Base-by-base conservation (phyloP, 768 basidiomycete genomes). In the Leccinum truebloodii region DNA sequence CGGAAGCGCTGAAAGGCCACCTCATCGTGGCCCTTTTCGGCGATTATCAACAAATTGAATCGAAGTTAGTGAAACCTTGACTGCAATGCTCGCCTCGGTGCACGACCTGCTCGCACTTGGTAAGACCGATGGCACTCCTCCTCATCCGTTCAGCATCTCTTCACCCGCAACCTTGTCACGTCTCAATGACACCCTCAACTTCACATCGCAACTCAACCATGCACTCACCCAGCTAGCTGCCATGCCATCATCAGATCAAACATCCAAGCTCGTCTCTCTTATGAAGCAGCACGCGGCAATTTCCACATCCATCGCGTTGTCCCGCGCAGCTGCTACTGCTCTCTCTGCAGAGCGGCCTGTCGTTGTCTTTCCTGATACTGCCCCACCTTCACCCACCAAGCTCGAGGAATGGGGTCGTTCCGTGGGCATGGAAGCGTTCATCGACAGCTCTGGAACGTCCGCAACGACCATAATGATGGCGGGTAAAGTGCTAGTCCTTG, bases 401-500 rank as follows among this genome's bases (percentile, higher is more conserved):
- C 26, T 26, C 26, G 26, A 26, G 4, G 26, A 26, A 26, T 26
- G 0, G 26, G 26, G 26, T 4, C 26, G 26, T 26, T 26, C 26
- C 26, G 26, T 26, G 26, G 26, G 26, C 26, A 26, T 26, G 26
- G 26, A 30, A 8, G 8, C 28, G 28, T 30, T 7, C 24, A 30
- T 92, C 89, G 90, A 90, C 63, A 78, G 78, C 46, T 80, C 80
- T 60, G 82, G 80, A 14, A 39, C 60, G 18, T 65, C 68, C 20
- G 76, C 76, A 26, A 76, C 81, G 41, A 86, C 81, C 0, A 75
- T 90, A 39, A 81, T 87, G 20, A 80, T 92, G 39, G 91, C 86
- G 3, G 90, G 90, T 2, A 90, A 90, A 70, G 85, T 91, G 18
- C 76, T 93, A 10, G 90, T 92, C 35, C 75, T 92, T 57, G 90